Conservation (phyloP, 2,329 filamentous ascomycete genomes). For the Aspergillus eucalypticola region DNA sequence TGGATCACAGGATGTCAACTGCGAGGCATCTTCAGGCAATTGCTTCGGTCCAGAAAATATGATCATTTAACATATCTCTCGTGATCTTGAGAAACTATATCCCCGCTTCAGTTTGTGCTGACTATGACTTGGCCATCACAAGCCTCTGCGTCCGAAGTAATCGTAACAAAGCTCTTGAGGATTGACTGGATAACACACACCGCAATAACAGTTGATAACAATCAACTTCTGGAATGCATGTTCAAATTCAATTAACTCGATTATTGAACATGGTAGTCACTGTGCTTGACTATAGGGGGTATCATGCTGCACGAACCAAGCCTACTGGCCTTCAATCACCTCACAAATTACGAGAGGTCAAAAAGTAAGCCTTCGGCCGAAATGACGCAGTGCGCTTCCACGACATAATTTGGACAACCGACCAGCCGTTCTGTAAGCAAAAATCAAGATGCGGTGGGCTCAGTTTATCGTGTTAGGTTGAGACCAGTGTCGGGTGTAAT, state of each 20-base stretch:
- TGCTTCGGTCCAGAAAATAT: neutral
- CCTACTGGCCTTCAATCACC: neutral
- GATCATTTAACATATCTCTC: too few relatives aligned
- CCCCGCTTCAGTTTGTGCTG: too few relatives aligned
- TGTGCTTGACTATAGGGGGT: neutral
- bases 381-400: neutral
- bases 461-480: neutral
- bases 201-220: neutral
- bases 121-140: too few relatives aligned
- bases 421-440: neutral
- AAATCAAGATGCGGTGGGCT: neutral
- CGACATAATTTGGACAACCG: neutral
- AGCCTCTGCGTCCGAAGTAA: too few relatives aligned
- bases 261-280: neutral
- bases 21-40: neutral
- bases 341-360: neutral
- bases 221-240: too few relatives aligned
- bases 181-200: too few relatives aligned
- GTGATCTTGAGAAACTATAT: too few relatives aligned
- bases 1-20: too few relatives aligned
- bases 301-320: constrained; percentile 8
- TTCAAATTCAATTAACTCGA: neutral
- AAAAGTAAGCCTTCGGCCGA: neutral
- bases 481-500: neutral
- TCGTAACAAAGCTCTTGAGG: too few relatives aligned